A percentile compares a stretch with the other conserved stretches of the same genome.
These are phyloP conservation scores for Limnanthes douglasii DNA, from an alignment of 345 rosid genomes.

Conservation along the genomic window DNA sequence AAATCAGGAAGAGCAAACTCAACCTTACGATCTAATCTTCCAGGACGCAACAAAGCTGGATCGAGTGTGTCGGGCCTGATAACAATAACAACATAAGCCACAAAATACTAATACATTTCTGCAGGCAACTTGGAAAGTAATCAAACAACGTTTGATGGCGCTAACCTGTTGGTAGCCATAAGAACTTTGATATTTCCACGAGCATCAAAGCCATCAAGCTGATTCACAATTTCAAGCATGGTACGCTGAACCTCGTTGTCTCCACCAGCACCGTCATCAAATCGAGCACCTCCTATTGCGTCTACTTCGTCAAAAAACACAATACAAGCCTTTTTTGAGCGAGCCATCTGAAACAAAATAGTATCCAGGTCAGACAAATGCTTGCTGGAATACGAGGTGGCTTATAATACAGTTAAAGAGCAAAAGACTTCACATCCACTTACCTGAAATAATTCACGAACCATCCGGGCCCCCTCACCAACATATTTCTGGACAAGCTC, in stretches of 20 bases:
- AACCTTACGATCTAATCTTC: constrained; percentile 83
- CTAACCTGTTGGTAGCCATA: constrained; percentile 98
- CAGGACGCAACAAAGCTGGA: constrained; percentile 92
- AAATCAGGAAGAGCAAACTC: constrained; percentile 92
- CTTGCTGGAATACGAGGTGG: neutral
- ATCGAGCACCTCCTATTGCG: constrained; percentile 85
- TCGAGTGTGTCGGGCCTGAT: constrained; percentile 85
- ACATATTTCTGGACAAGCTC: constrained; percentile 98
- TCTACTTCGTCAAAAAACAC: constrained; percentile 83
- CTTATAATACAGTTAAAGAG: neutral
- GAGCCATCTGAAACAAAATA: constrained; percentile 43
- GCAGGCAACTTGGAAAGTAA: neutral
- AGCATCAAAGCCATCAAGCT: constrained; percentile 82
- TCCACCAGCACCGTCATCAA: constrained; percentile 85
- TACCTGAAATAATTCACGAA: constrained; percentile 95
- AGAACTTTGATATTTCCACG: constrained; percentile 98
- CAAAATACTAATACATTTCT: neutral
- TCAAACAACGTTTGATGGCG: neutral
- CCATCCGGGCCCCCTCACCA: constrained; percentile 99
- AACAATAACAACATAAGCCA: neutral
- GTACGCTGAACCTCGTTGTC: constrained; percentile 81
- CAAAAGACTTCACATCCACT: constrained; percentile 1
- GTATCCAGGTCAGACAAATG: constrained; percentile 2
- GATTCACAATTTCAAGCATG: constrained; percentile 80
- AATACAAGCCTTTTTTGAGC: constrained; percentile 80